A percentile compares a stretch with the other conserved stretches of the same genome.
These are phyloP conservation scores for Fusarium sp. DNA, from an alignment of 2,329 filamentous ascomycete species.

Conservation along the genomic window DNA sequence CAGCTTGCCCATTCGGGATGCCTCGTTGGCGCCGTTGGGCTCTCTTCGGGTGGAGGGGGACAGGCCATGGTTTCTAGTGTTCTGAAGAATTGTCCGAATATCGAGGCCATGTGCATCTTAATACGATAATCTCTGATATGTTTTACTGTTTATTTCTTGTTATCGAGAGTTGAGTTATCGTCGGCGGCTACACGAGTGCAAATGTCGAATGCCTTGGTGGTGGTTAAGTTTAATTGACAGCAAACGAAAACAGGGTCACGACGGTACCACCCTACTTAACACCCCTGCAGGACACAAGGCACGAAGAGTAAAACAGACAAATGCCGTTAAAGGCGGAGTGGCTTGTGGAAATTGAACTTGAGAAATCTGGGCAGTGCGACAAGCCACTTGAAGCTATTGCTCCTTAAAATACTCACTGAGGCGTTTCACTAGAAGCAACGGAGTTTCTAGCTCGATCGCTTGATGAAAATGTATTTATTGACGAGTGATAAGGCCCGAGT, in stretches of 20 bases:
- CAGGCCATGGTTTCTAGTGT: not conserved
- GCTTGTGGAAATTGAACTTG: not conserved
- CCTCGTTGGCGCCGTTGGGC: constrained; percentile 20
- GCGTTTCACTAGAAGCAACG: not conserved
- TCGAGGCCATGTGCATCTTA: rapidly evolving
- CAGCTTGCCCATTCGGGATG: constrained; percentile 21
- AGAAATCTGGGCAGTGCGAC: not conserved
- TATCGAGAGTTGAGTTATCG: not conserved
- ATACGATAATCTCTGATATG: too few relatives aligned
- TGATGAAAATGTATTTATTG: not conserved
- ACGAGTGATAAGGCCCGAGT: not conserved
- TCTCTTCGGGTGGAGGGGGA: constrained; percentile 21
- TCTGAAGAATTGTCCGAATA: not conserved
- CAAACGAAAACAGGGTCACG: not conserved
- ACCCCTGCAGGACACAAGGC: not conserved
- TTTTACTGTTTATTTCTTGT: too few relatives aligned
- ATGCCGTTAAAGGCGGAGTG: constrained; percentile 1
- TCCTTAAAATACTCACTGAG: not conserved
- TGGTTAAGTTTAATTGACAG: not conserved
- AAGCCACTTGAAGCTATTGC: constrained; percentile 13
- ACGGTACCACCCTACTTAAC: not conserved
- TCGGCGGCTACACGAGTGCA: not conserved
- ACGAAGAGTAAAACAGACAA: not conserved
- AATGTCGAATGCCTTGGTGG: not conserved
- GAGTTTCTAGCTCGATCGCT: not conserved